Conservation (phyloP, 495 filamentous ascomycete species). For the Lineolata rhizophorae region DNA sequence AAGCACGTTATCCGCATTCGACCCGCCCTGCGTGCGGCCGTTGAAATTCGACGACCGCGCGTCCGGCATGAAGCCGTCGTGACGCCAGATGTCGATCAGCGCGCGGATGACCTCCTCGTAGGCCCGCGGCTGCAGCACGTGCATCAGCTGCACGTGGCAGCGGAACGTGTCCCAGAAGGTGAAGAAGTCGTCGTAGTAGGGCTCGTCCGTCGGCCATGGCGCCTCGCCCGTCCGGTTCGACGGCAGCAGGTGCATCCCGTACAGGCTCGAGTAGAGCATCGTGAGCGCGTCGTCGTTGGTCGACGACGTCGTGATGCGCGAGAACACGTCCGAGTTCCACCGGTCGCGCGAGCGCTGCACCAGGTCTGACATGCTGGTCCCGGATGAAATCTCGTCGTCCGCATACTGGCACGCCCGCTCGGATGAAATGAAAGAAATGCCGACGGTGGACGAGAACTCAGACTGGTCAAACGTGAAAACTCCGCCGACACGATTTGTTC, state of each 20-base stretch:
- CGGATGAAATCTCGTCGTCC: constrained; percentile 31
- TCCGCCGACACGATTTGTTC: constrained; percentile 10
- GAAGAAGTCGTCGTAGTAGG: constrained; percentile 39
- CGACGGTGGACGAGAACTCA: constrained; percentile 45
- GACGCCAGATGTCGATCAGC: constrained; percentile 46
- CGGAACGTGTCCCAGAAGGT: constrained; percentile 42
- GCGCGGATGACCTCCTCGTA: constrained; percentile 48
- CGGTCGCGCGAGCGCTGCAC: constrained; percentile 22
- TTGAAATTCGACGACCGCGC: constrained; percentile 39
- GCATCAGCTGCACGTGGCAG: constrained; percentile 37
- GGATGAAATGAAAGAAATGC: constrained; percentile 46
- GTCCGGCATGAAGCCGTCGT: constrained; percentile 33
- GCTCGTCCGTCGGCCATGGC: constrained; percentile 43
- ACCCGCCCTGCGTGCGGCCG: constrained; percentile 48
- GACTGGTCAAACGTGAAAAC: constrained; percentile 17
- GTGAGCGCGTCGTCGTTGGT: constrained; percentile 30
- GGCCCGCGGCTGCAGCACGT: constrained; percentile 37
- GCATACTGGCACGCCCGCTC: constrained; percentile 39
- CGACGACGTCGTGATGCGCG: constrained; percentile 35
- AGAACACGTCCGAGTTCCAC: constrained; percentile 41
- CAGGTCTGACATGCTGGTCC: constrained; percentile 24
- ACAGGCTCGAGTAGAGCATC: constrained; percentile 42
- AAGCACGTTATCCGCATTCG: constrained; percentile 51
- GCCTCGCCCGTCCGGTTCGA: constrained; percentile 56
- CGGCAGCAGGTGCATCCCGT: constrained; percentile 48